Evolutionary conservation across 805 yeast genomes (phyloP).

Genomic region (Ogataea pilisensis): DNA sequence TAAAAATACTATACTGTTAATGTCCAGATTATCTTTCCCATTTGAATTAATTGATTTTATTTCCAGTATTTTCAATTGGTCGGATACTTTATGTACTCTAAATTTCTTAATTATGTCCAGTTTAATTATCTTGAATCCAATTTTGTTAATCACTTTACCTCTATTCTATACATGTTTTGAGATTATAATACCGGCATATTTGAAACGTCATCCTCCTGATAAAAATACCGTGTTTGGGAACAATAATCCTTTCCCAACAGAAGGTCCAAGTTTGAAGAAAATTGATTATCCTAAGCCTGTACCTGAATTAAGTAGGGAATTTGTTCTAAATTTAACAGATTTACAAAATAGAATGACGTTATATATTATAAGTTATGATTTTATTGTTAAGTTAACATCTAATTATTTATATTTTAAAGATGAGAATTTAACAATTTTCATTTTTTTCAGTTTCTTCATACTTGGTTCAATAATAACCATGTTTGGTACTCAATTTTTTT

Average conservation of each 20-base stretch:
- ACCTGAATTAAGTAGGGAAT: constrained; percentile 75
- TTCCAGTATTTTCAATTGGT: constrained; percentile 59
- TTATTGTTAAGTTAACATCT: constrained; percentile 41
- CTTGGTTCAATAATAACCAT: constrained; percentile 22
- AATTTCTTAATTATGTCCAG: constrained; percentile 41
- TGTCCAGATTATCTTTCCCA: constrained; percentile 57
- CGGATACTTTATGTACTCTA: constrained; percentile 55
- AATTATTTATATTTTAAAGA: constrained; percentile 63
- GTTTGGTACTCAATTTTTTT: constrained; percentile 23
- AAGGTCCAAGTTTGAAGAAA: constrained; percentile 46
- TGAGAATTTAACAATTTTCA: constrained; percentile 52
- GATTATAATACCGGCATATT: constrained; percentile 65
- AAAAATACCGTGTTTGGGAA: constrained; percentile 25
- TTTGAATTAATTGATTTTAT: constrained; percentile 58
- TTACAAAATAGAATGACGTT: constrained; percentile 74
- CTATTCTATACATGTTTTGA: constrained; percentile 47
- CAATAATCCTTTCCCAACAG: constrained; percentile 42
- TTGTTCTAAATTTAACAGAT: constrained; percentile 73
- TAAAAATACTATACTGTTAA: constrained; percentile 57
- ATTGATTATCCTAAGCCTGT: constrained; percentile 62
- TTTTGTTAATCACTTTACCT: constrained; percentile 51
- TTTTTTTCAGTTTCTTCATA: constrained; percentile 35
- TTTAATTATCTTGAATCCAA: constrained; percentile 53
- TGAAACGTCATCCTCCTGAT: constrained; percentile 62
- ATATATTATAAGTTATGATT: constrained; percentile 62